Percentiles rank a stretch among this genome's conserved stretches.
phyloP scores from a whole-genome alignment of 2,329 filamentous ascomycete species.

The Metarhizium brunneum region DNA sequence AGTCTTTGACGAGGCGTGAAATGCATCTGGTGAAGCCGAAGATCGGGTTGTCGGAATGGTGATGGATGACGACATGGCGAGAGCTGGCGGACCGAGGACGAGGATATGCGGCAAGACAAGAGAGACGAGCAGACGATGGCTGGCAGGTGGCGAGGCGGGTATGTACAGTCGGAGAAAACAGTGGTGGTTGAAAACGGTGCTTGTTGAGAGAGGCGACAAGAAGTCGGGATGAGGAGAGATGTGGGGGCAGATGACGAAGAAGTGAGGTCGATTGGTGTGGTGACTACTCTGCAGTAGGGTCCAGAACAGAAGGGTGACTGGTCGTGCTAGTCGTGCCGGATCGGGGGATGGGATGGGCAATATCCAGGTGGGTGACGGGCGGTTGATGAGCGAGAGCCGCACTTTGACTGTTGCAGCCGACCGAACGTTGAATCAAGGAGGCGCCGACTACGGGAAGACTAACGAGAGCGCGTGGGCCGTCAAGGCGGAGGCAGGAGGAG shows the following conservation, averaged over 20 bases:
- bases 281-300: neutral
- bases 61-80: constrained; percentile 58
- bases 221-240: neutral
- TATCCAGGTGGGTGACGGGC: neutral
- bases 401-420: neutral
- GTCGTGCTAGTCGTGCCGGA: neutral
- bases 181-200: neutral
- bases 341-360: neutral
- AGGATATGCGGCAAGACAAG: neutral
- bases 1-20: constrained; percentile 34
- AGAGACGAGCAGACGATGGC: neutral
- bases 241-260: neutral
- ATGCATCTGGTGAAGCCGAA: constrained; percentile 22
- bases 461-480: neutral
- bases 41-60: constrained; percentile 47
- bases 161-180: neutral
- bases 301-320: neutral
- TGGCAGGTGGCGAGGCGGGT: neutral
- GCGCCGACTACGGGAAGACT: constrained; percentile 6
- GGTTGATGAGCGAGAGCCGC: neutral
- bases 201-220: neutral
- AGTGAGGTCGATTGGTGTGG: neutral
- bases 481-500: neutral
- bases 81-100: constrained; percentile 1
- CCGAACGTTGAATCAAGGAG: neutral